Evolutionary conservation across 202 grass and related monocot species (phyloP).

Genomic region (Elaeis oleifera): DNA sequence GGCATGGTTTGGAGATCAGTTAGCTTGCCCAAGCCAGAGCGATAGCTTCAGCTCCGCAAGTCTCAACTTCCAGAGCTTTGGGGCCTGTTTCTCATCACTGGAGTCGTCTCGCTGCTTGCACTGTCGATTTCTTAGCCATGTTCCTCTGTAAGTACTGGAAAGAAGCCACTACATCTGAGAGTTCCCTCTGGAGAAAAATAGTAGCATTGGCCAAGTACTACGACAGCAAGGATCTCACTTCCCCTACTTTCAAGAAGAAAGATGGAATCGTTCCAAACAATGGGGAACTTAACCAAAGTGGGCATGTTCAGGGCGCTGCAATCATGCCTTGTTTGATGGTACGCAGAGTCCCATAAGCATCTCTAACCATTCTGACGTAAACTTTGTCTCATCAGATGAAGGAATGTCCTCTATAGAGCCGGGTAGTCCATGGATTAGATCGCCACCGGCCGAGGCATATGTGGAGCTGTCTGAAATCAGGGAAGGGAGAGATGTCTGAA

Average conservation of each 20-base stretch:
- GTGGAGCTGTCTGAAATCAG: not conserved
- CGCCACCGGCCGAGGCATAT: not conserved
- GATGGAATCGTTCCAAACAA: not conserved
- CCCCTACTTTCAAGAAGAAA: conserved; percentile 34
- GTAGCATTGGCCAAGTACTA: conserved; percentile 39
- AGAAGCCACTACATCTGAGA: conserved; percentile 6
- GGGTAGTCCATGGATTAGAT: not conserved
- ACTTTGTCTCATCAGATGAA: not conserved
- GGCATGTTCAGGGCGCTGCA: not conserved
- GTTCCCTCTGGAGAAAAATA: conserved; percentile 29
- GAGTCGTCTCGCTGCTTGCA: conserved; percentile 39
- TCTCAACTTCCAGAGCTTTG: conserved; percentile 64
- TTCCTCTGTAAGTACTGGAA: conserved; percentile 56
- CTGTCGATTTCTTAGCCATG: conserved; percentile 36
- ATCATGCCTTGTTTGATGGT: not conserved
- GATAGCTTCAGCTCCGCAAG: conserved; percentile 28
- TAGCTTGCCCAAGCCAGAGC: conserved; percentile 20
- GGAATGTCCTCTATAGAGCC: not conserved
- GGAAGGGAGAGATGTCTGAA: not conserved
- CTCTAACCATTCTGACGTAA: not conserved
- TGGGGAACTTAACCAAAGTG: not conserved
- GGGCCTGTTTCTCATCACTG: conserved; percentile 79
- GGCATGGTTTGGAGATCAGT: conserved; percentile 42
- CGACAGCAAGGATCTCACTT: conserved; percentile 28
- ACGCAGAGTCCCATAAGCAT: conserved; percentile 15